phyloP scores from a whole-genome alignment of 805 yeast genomes.

The Saturnispora hagleri region DNA sequence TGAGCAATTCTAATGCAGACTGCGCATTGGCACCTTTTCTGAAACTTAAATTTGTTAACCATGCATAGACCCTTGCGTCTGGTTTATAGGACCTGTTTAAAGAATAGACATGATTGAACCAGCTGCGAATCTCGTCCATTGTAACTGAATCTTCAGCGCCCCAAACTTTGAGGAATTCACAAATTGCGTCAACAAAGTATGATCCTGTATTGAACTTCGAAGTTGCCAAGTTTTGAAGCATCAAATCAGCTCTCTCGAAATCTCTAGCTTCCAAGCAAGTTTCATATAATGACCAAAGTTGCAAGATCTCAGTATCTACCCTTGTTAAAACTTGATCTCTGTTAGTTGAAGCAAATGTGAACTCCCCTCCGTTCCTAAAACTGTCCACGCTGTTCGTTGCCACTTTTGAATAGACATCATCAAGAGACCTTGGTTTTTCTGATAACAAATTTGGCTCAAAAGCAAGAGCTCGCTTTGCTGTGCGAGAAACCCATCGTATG shows the following conservation, averaged over 20 bases:
- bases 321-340: constrained; percentile 24
- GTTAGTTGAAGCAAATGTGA: constrained; percentile 16
- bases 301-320: constrained; percentile 18
- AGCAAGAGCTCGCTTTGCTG: constrained; percentile 9
- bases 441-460: constrained; percentile 8
- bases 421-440: constrained; percentile 14
- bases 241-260: constrained; percentile 59
- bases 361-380: constrained; percentile 5
- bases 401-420: constrained; percentile 14
- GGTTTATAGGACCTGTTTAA: constrained; percentile 12
- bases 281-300: constrained; percentile 61
- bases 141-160: constrained; percentile 22
- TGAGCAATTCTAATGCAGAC: constrained; percentile 13
- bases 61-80: constrained; percentile 25
- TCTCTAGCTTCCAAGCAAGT: constrained; percentile 64
- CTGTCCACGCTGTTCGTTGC: not conserved
- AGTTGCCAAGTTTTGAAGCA: constrained; percentile 48
- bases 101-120: constrained; percentile 20
- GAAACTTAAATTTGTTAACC: constrained; percentile 21
- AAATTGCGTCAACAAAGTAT: constrained; percentile 56
- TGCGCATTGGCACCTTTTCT: constrained; percentile 16
- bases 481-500: constrained; percentile 6
- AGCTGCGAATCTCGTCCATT: constrained; percentile 17
- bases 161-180: constrained; percentile 44
- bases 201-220: constrained; percentile 18